Conservation (phyloP, 257 asterid genomes). For the Pogostemon cablin region DNA sequence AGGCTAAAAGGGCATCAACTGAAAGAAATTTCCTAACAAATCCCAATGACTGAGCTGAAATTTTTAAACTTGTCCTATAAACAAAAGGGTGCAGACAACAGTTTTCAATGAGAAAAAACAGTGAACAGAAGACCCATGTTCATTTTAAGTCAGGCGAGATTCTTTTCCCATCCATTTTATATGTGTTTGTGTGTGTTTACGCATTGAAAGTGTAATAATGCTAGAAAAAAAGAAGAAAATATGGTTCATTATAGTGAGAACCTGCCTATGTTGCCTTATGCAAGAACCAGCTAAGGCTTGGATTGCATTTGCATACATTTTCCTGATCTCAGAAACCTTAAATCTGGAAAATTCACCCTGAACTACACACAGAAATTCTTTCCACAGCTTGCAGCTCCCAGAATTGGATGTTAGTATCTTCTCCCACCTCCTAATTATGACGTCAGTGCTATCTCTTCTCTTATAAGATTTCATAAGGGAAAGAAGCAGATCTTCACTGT, state of each 20-base stretch:
- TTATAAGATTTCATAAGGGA: constrained; percentile 86
- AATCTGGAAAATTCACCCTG: constrained; percentile 94
- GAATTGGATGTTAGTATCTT: constrained; percentile 70
- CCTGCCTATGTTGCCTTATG: constrained; percentile 96
- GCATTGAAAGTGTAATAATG: constrained; percentile 7
- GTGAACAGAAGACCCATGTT: constrained; percentile 1
- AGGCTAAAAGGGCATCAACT: constrained; percentile 4
- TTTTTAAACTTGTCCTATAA: constrained; percentile 15
- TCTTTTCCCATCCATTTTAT: not conserved
- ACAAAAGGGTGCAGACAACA: not conserved
- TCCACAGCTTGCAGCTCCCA: constrained; percentile 89
- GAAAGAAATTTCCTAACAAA: not conserved
- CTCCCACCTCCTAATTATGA: constrained; percentile 88
- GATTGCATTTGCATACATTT: constrained; percentile 82
- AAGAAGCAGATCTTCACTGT: constrained; percentile 79
- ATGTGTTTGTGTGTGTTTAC: not conserved
- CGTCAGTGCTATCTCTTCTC: constrained; percentile 72
- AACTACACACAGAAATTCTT: constrained; percentile 74
- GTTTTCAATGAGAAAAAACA: not conserved
- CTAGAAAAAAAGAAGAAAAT: constrained; percentile 20
- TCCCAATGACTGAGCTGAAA: constrained; percentile 19
- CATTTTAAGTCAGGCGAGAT: not conserved
- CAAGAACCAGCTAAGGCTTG: constrained; percentile 93
- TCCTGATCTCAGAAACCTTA: constrained; percentile 93
- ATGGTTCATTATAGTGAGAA: constrained; percentile 58